These are phyloP conservation scores for Exsudoporus floridanus DNA, from an alignment of 1,284 basidiomycete genomes.

Conservation along the genomic window DNA sequence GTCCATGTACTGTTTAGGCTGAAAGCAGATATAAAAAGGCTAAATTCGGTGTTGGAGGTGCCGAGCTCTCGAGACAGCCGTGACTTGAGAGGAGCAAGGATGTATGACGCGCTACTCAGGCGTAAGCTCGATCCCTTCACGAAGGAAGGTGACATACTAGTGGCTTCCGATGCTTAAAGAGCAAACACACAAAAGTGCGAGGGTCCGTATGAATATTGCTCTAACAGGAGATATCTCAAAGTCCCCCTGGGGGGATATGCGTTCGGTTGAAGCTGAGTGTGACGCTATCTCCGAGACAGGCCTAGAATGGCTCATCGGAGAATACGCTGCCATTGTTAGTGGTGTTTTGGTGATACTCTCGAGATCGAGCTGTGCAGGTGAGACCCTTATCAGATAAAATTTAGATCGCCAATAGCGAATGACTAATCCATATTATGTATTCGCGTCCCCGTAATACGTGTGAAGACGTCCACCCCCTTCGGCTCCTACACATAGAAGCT, in stretches of 20 bases:
- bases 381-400: slow-evolving; percentile 31
- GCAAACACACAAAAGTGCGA: slow-evolving; percentile 74
- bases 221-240: slow-evolving; percentile 28
- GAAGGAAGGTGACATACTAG: slow-evolving; percentile 50
- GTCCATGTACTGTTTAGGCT: slow-evolving; percentile 82
- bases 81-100: slow-evolving; percentile 74
- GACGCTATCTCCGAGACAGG: not conserved
- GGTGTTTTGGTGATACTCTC: not conserved
- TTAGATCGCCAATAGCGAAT: not conserved
- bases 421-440: slow-evolving; percentile 21
- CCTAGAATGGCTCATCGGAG: not conserved
- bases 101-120: slow-evolving; percentile 58
- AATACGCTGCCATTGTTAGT: not conserved
- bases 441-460: not conserved
- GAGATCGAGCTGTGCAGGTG: slow-evolving; percentile 1
- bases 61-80: slow-evolving; percentile 69
- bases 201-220: slow-evolving; percentile 49
- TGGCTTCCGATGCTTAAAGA: slow-evolving; percentile 73
- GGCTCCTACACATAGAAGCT: slow-evolving; percentile 35
- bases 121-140: not conserved
- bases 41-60: slow-evolving; percentile 75
- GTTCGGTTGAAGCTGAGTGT: not conserved
- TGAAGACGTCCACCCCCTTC: not conserved
- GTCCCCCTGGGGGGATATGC: not conserved
- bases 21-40: slow-evolving; percentile 70